These are phyloP conservation scores for Lycium ferocissimum DNA, from an alignment of 257 asterid genomes.

Conservation along the genomic window DNA sequence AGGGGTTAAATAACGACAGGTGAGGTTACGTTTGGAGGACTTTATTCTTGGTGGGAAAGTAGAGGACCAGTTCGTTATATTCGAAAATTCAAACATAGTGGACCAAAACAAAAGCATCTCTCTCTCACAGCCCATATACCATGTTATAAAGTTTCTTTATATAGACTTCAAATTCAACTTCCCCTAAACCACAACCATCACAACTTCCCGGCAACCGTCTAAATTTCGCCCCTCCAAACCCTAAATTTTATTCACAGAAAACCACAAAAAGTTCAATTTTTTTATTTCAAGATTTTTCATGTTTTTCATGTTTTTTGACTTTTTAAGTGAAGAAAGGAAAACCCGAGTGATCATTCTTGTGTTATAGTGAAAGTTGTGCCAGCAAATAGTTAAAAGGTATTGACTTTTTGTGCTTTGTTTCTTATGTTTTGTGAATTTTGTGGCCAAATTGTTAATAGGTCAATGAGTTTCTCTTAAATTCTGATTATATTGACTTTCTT, in stretches of 20 bases:
- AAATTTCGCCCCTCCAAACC: constrained; percentile 24
- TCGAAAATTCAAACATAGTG: constrained; percentile 22
- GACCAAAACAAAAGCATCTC: constrained; percentile 17
- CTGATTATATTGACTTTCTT: neutral
- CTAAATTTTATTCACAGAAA: neutral
- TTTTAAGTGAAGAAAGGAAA: neutral
- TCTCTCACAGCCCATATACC: neutral
- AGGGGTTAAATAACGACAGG: neutral
- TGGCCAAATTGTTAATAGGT: neutral
- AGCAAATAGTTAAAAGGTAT: neutral
- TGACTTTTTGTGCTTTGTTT: neutral
- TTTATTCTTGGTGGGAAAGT: constrained; percentile 24
- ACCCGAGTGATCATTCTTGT: neutral
- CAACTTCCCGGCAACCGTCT: constrained; percentile 20
- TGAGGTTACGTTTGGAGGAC: neutral
- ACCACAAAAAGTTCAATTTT: neutral
- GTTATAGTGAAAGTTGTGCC: neutral
- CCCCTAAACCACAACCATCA: neutral
- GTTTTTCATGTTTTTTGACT: neutral
- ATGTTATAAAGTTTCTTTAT: constrained; percentile 6
- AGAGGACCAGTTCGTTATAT: constrained; percentile 26
- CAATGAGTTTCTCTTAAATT: neutral
- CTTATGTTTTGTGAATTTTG: neutral
- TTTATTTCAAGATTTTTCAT: neutral
- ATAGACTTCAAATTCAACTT: constrained; percentile 28